Evolutionary conservation across 768 basidiomycete genomes (phyloP), one percentile per base, ranked within the genome.

Genomic region (Lactarius deliciosus): DNA sequence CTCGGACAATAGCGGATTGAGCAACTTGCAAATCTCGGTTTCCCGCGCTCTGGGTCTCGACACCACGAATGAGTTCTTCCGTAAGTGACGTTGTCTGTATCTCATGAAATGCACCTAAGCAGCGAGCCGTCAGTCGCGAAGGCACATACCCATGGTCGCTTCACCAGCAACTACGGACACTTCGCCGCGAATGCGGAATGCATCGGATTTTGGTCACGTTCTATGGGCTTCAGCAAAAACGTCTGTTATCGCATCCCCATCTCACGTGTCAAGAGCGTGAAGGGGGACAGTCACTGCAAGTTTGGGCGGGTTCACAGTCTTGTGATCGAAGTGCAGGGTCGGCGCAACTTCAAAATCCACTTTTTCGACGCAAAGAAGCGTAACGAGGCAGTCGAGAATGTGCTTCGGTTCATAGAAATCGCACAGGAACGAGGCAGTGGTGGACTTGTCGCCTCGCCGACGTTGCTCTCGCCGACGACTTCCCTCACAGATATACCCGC

Each of bases 171-270:
- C 41, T 18, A 45, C 8, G 70, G 70, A 11, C 45, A 64, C 25
- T 64, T 71, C 8, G 70, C 65, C 18, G 57, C 66, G 20, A 71
- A 45, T 40, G 47, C 43, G 25, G 70, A 71, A 16, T 55, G 40
- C 22, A 50, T 71, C 56, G 70, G 70, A n/a, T 71, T 71, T 54
- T 69, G 66, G 67, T 68, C 66, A 11, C 68, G 65, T 11, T 66
- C 70, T 18, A 25, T 65, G 16, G 43, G 63, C 30, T 65, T 66
- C n/a, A 38, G 56, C 20, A 41, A 59, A 38, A 60, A 66, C 45
- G 60, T 69, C 32, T 38, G 57, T 43, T 71, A 71, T 43, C 70
- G 70, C 41, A 28, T 71, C 10, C 70, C 70, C 30, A 45, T 69
- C 34, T 25, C 53, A 28, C 70, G 64, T 22, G 57, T 71, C 55